Conservation (phyloP, 768 basidiomycete genomes). For the Tulasnella sp. region DNA sequence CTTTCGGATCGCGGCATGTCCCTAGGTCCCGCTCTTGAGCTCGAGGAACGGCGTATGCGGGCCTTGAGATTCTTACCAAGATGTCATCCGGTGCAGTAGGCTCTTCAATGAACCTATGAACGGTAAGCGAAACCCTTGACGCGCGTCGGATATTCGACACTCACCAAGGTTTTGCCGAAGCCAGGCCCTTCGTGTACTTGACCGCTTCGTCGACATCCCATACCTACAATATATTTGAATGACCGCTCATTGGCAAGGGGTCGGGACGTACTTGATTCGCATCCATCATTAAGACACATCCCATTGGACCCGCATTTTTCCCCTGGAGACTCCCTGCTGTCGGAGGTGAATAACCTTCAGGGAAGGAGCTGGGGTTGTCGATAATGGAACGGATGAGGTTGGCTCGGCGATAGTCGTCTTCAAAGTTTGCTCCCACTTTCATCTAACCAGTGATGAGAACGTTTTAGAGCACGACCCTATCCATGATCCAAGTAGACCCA, state of each 20-base stretch:
- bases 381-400: conserved; percentile 46
- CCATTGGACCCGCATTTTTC: conserved; percentile 46
- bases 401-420: conserved; percentile 44
- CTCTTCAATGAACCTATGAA: conserved; percentile 42
- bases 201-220: conserved; percentile 44
- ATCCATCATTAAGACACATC: conserved; percentile 48
- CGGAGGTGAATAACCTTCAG: conserved; percentile 36
- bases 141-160: neutral
- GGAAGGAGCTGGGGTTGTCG: conserved; percentile 43
- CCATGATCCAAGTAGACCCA: neutral
- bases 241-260: neutral
- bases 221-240: conserved; percentile 29
- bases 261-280: conserved; percentile 40
- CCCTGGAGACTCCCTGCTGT: conserved; percentile 37
- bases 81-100: conserved; percentile 41
- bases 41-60: conserved; percentile 31
- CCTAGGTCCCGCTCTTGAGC: conserved; percentile 30
- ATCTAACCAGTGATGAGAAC: conserved; percentile 32
- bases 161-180: conserved; percentile 41
- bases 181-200: conserved; percentile 43
- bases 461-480: neutral
- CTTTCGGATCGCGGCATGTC: conserved; percentile 37
- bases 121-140: neutral
- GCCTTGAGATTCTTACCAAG: conserved; percentile 1
- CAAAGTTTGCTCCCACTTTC: conserved; percentile 45